A percentile compares a stretch with the other conserved stretches of the same genome.
Conservation (phyloP, 495 filamentous ascomycete genomes). For the Penicillium atrosanguineum region DNA sequence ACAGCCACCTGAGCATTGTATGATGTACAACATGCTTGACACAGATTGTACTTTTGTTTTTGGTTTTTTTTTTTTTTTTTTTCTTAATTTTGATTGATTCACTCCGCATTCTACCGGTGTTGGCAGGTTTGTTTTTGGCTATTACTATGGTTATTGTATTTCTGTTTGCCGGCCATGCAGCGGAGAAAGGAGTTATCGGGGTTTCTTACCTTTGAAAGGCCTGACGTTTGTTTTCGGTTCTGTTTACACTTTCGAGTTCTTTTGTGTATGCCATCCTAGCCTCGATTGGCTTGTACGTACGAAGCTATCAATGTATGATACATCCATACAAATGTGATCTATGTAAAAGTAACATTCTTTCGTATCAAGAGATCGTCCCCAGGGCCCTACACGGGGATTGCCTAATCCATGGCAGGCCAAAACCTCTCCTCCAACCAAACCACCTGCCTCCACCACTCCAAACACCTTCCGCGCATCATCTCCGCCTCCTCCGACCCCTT, state of each 20-base stretch:
- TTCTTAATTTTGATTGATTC: constrained; percentile 2
- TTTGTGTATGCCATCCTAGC: constrained; percentile 7
- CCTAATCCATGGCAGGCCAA: constrained; percentile 20
- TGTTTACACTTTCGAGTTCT: background rate
- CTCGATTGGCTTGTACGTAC: constrained; percentile 16
- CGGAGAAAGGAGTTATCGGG: constrained; percentile 12
- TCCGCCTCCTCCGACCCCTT: constrained; percentile 40
- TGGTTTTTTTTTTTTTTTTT: constrained; percentile 3
- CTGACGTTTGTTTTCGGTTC: background rate
- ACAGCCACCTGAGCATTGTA: constrained; percentile 19
- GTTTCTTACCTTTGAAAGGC: background rate
- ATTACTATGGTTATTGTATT: constrained; percentile 2
- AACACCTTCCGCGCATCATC: constrained; percentile 29
- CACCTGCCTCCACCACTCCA: constrained; percentile 52
- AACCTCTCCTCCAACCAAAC: constrained; percentile 53
- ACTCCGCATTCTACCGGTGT: constrained; percentile 28
- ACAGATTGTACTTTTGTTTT: constrained; percentile 9
- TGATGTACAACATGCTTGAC: constrained; percentile 26
- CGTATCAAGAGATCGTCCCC: background rate
- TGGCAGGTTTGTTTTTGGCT: constrained; percentile 10
- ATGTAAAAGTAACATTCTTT: background rate
- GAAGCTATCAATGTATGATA: constrained; percentile 23
- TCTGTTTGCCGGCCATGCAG: constrained; percentile 1
- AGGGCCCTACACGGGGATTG: background rate
- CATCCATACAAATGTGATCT: constrained; percentile 13